Percentiles rank a stretch among this genome's conserved stretches.
Evolutionary conservation across 345 rosid species (phyloP).

Genomic region (Isatis tinctoria): DNA sequence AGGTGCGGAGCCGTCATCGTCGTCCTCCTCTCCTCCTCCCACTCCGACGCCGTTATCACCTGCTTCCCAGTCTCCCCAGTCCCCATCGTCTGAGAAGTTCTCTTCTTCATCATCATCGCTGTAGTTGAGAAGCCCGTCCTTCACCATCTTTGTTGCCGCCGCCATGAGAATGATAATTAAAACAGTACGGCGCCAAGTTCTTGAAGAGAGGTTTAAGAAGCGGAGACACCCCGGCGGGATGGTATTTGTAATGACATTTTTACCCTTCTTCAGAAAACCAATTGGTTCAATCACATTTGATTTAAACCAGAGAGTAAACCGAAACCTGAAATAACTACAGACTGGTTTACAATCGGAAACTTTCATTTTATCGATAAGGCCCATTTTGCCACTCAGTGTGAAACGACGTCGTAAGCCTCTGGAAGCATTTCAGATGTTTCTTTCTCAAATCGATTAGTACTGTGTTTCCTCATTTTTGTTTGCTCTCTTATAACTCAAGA

Average conservation of each 20-base stretch:
- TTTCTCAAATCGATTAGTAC: background rate
- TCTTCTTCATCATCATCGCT: slow-evolving; percentile 35
- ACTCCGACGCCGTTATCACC: slow-evolving; percentile 33
- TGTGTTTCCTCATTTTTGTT: background rate
- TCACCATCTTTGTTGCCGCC: slow-evolving; percentile 12
- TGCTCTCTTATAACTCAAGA: background rate
- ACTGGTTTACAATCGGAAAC: background rate
- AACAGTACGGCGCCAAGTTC: slow-evolving; percentile 8
- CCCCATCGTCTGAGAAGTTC: slow-evolving; percentile 33
- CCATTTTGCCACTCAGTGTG: background rate
- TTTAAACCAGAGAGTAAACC: background rate
- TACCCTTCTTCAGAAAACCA: background rate
- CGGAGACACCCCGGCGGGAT: slow-evolving; percentile 15
- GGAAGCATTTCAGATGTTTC: slow-evolving; percentile 12
- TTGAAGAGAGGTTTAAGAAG: slow-evolving; percentile 32
- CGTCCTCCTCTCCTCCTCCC: slow-evolving; percentile 21
- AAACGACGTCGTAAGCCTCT: slow-evolving; percentile 9
- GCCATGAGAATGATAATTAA: background rate
- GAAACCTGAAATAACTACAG: background rate
- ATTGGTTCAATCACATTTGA: slow-evolving; percentile 5
- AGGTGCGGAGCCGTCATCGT: slow-evolving; percentile 33
- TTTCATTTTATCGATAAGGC: background rate
- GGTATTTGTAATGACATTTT: background rate
- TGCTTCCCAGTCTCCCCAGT: slow-evolving; percentile 66
- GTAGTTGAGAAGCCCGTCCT: slow-evolving; percentile 6